A percentile compares a stretch with the other conserved stretches of the same genome.
phyloP scores from a whole-genome alignment of 257 asterid genomes.

The Petrea volubilis region DNA sequence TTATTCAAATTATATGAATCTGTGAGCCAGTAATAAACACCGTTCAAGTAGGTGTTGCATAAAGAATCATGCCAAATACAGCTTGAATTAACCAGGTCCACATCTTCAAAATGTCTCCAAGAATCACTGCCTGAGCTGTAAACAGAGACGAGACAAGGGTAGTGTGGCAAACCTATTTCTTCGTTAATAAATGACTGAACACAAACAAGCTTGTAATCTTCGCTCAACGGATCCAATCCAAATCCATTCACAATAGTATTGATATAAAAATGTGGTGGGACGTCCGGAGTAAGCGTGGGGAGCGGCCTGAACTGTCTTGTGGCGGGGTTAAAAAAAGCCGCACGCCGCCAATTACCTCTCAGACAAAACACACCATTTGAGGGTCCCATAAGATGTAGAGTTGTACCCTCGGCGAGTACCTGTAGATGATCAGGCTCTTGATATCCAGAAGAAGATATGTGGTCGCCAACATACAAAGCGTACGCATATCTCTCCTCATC shows the following conservation, averaged over 20 bases:
- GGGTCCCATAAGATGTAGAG: conserved; percentile 47
- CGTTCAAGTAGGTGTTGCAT: conserved; percentile 44
- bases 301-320: conserved; percentile 44
- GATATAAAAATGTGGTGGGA: conserved; percentile 21
- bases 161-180: conserved; percentile 16
- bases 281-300: conserved; percentile 22
- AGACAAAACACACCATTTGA: conserved; percentile 41
- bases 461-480: too few species aligned
- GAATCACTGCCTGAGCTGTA: conserved; percentile 41
- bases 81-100: conserved; percentile 29
- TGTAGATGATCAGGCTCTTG: conserved; percentile 38
- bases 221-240: conserved; percentile 38
- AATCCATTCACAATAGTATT: conserved; percentile 38
- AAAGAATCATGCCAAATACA: conserved; percentile 23
- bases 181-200: conserved; percentile 37
- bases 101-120: conserved; percentile 44
- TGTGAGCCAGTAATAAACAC: conserved; percentile 48
- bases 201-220: conserved; percentile 42
- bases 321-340: conserved; percentile 48
- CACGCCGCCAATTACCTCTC: conserved; percentile 11
- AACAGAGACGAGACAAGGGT: conserved; percentile 32
- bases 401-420: conserved; percentile 21
- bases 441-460: background rate
- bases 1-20: conserved; percentile 23
- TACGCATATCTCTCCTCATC: too few species aligned